Evolutionary conservation across 768 basidiomycete genomes (phyloP), one percentile per base, ranked within the genome.

Genomic region (Tricholoma matsutake): DNA sequence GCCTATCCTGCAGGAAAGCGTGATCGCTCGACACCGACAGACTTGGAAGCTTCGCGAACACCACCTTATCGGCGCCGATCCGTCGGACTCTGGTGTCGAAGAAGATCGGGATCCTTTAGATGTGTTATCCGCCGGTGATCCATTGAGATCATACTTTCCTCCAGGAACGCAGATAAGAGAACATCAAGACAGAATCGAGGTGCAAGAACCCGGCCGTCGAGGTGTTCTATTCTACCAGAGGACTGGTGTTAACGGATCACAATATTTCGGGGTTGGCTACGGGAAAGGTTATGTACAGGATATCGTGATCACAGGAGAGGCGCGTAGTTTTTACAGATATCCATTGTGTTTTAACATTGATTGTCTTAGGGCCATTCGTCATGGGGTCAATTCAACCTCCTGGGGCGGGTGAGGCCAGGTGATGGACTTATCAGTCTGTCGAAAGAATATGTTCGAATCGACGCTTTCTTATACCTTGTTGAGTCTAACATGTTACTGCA

Each of bases 11-110:
- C 86, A 91, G 65, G 83, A 86, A 45, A 88, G 89, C 49, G 78
- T 87, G 53, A 86, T 92, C 28, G 92, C 89, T 1, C 84, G 89
- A 65, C 94, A 98, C 72, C 86, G 84, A 16, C 95, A 97, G 69
- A 93, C 93, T 0, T 96, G 94, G 94, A 89, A 87, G 67, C 75
- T 97, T 45, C 84, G 85, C 35, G 92, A 94, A 72, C 85, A 92
- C 66, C 85, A 91, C 66, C 75, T 91, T 13, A 49, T 78, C 4
- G 63, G 70, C 64, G 52, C 62, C 14, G 74, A 76, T 53, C 61
- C 64, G 16, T 71, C 70, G 4, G 69, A 73, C 60, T 71, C 74
- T 54, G 72, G 75, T 63, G 72, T 73, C 34, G 75, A 72, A 14
- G 72, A 75, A 35, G 75, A 72, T 31, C 61, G 73, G 28, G 75